A percentile compares a stretch with the other conserved stretches of the same genome.
Evolutionary conservation across 2,329 filamentous ascomycete genomes (phyloP).

Genomic region (Stemphylium beticola): DNA sequence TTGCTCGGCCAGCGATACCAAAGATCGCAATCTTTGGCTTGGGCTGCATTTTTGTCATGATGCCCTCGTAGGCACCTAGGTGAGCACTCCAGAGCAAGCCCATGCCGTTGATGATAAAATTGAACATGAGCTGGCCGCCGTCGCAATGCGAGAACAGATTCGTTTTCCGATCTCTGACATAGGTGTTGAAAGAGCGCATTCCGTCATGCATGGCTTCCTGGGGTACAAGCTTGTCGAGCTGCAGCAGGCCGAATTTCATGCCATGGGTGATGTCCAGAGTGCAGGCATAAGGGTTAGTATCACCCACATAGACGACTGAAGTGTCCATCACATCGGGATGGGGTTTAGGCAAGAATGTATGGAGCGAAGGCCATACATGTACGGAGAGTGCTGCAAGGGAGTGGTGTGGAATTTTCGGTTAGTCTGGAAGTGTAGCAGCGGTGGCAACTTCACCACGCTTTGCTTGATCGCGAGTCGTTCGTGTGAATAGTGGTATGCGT

Average conservation of each 20-base stretch:
- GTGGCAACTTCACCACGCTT: background rate
- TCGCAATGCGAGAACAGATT: slow-evolving; percentile 5
- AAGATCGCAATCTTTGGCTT: slow-evolving; percentile 10
- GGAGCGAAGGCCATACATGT: slow-evolving; percentile 9
- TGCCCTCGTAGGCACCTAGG: slow-evolving; percentile 14
- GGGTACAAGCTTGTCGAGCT: background rate
- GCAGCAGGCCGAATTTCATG: slow-evolving; percentile 10
- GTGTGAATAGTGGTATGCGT: slow-evolving; percentile 13
- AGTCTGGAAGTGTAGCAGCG: background rate
- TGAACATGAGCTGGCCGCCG: slow-evolving; percentile 15
- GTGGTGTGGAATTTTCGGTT: background rate
- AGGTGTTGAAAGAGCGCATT: slow-evolving; percentile 7
- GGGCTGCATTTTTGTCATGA: slow-evolving; percentile 3
- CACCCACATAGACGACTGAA: background rate
- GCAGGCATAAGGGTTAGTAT: slow-evolving; percentile 2
- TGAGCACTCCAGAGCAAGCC: slow-evolving; percentile 5
- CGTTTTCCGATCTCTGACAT: background rate
- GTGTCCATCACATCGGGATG: slow-evolving; percentile 5
- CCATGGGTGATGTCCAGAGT: slow-evolving; percentile 6
- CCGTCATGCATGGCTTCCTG: background rate
- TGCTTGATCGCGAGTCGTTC: background rate
- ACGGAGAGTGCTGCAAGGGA: slow-evolving; percentile 1
- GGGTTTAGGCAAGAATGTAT: slow-evolving; percentile 1
- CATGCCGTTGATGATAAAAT: background rate
- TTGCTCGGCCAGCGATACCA: slow-evolving; percentile 9